Conservation (phyloP, 306 rosid genomes). For the Cicer arietinum region DNA sequence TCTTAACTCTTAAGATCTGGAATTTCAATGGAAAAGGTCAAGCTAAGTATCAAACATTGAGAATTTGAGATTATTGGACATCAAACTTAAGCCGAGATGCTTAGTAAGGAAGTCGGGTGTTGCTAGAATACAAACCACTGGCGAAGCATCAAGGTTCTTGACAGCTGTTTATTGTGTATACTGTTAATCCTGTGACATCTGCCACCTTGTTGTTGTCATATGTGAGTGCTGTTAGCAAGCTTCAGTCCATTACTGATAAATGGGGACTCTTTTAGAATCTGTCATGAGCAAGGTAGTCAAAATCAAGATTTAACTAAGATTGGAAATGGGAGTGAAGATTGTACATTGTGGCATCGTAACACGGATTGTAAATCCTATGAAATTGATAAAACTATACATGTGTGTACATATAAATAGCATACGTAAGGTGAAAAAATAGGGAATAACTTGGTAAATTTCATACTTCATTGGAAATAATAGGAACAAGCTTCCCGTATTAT, state of each 20-base stretch:
- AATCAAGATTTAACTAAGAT: background rate
- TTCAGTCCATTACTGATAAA: background rate
- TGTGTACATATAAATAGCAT: background rate
- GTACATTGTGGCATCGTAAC: background rate
- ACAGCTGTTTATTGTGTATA: slow-evolving; percentile 4
- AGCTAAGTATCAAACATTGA: background rate
- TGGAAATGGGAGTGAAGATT: background rate
- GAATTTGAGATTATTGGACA: slow-evolving; percentile 22
- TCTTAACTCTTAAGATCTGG: background rate
- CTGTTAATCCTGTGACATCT: slow-evolving; percentile 4
- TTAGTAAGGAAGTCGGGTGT: slow-evolving; percentile 4
- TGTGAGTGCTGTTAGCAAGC: slow-evolving; percentile 9
- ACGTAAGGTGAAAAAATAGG: background rate
- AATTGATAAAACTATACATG: background rate
- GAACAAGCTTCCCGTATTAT: background rate
- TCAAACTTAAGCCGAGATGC: slow-evolving; percentile 8
- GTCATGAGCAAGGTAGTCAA: background rate
- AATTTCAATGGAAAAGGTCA: background rate
- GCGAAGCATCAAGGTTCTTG: slow-evolving; percentile 5
- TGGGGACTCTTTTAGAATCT: background rate
- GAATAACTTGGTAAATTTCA: slow-evolving; percentile 1
- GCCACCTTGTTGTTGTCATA: background rate
- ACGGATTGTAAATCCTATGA: background rate
- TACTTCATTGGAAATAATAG: slow-evolving; percentile 10
- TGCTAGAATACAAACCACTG: slow-evolving; percentile 13